Evolutionary conservation across 306 rosid genomes (phyloP), one percentile per base, ranked within the genome.

Genomic region (Cajanus cajan): DNA sequence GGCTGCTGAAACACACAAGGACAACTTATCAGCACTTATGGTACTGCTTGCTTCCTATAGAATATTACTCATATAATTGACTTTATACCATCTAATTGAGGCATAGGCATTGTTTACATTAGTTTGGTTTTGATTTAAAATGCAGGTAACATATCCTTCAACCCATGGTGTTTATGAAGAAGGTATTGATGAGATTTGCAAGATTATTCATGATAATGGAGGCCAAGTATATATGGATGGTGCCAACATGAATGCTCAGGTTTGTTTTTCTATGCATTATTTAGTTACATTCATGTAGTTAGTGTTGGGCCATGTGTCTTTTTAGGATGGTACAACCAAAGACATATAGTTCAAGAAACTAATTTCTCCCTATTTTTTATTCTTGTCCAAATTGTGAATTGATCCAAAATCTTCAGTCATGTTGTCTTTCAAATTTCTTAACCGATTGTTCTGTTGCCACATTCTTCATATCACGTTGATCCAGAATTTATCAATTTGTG

Each of bases 161-260:
- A 96, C 99, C 16, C 99, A 96, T 18, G 99, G 99, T 79, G 97
- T 92, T 43, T 94, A 94, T 55, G 97, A 94, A 87, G 98, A 94
- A 92, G 98, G 99, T 14, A 96, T 96, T 18, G 98, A 96, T 75
- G 99, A 93, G 89, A 96, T 96, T 70, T 96, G 99, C 71, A 90
- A 89, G 91, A 91, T 96, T 57, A 96, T 96, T 86, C 99, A 96
- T 78, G 98, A 96, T 57, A 96, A 96, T 77, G 99, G 99, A 76
- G 99, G 99, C 40, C 99, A 96, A 85, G 99, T 96, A 6, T 96
- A 96, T 68, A 96, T 96, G 99, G 99, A 96, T 76, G 99, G 99
- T 71, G 99, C 99, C 65, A 96, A 96, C 90, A 94, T 94, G 98
- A 94, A 94, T 81, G 97, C 98, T 7, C 97, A 94, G 94, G 98